Evolutionary conservation across 768 basidiomycete genomes (phyloP).

Genomic region (Leccinum fibrillosum): DNA sequence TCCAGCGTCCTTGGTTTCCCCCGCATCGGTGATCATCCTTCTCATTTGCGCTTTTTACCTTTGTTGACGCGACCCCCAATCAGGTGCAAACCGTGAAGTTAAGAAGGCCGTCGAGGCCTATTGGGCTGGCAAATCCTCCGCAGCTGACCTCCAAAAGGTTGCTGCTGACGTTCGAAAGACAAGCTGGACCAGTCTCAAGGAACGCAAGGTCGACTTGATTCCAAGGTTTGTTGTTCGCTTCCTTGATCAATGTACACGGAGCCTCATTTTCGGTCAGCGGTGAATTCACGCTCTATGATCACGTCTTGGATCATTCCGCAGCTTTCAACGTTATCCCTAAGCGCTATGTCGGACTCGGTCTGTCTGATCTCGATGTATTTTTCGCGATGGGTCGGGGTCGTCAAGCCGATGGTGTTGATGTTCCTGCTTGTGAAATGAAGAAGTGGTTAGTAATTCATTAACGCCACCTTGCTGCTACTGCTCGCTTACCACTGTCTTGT

Average conservation of each 20-base stretch:
- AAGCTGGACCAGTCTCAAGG: constrained; percentile 85
- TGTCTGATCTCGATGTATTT: constrained; percentile 91
- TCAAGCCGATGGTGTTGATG: constrained; percentile 91
- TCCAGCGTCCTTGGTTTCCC: constrained; percentile 92
- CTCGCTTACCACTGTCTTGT: constrained; percentile 4
- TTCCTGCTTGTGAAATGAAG: constrained; percentile 98
- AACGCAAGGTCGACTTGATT: constrained; percentile 82
- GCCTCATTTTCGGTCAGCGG: constrained; percentile 54
- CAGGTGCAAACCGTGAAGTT: constrained; percentile 90
- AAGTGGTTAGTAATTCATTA: constrained; percentile 71
- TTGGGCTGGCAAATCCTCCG: constrained; percentile 91
- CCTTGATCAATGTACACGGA: not conserved
- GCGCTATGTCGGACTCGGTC: constrained; percentile 82
- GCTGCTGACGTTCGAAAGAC: constrained; percentile 86
- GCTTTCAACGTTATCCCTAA: constrained; percentile 96
- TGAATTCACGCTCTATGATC: constrained; percentile 98
- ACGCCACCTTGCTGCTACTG: not conserved
- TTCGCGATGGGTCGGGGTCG: constrained; percentile 99
- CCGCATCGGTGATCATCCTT: constrained; percentile 55
- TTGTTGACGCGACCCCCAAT: constrained; percentile 1
- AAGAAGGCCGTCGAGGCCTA: constrained; percentile 99
- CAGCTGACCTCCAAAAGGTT: constrained; percentile 82
- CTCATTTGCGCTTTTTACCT: not conserved
- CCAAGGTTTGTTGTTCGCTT: constrained; percentile 64
- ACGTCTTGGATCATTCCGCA: constrained; percentile 95